phyloP scores from a whole-genome alignment of 495 filamentous ascomycete species.

The Sphaerosporella brunnea region DNA sequence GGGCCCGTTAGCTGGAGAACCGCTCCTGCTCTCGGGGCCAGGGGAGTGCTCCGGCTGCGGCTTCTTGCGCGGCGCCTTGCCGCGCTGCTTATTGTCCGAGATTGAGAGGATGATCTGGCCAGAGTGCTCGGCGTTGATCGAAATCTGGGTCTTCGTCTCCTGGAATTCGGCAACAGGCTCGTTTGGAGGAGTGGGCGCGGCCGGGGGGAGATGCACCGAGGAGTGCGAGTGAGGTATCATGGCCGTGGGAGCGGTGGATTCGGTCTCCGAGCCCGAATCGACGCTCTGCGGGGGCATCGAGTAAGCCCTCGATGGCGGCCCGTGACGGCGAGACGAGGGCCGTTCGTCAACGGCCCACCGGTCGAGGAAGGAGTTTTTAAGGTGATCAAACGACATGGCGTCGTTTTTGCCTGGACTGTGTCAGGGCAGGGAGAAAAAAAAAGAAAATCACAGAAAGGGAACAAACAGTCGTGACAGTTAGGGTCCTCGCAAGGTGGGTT shows the following conservation, averaged over 20 bases:
- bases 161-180: conserved; percentile 22
- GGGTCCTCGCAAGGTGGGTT: conserved; percentile 21
- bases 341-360: conserved; percentile 11
- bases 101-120: conserved; percentile 21
- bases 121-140: conserved; percentile 20
- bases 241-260: conserved; percentile 5
- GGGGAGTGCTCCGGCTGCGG: not conserved
- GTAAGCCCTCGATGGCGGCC: conserved; percentile 21
- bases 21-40: not conserved
- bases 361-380: conserved; percentile 22
- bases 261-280: conserved; percentile 19
- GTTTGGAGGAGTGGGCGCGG: conserved; percentile 23
- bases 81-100: conserved; percentile 21
- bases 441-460: conserved; percentile 4
- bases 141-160: conserved; percentile 24
- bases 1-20: not conserved
- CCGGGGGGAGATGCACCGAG: conserved; percentile 14
- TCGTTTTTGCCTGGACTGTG: conserved; percentile 21
- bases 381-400: conserved; percentile 25
- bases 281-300: conserved; percentile 19
- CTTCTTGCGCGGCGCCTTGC: conserved; percentile 20
- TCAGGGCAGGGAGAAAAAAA: conserved; percentile 4
- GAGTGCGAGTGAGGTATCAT: not conserved
- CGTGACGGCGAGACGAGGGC: conserved; percentile 11
- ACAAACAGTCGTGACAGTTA: conserved; percentile 25